These are phyloP conservation scores for Rutidosis leptorrhynchoides DNA, from an alignment of 129 eudicot genomes.

Conservation along the genomic window DNA sequence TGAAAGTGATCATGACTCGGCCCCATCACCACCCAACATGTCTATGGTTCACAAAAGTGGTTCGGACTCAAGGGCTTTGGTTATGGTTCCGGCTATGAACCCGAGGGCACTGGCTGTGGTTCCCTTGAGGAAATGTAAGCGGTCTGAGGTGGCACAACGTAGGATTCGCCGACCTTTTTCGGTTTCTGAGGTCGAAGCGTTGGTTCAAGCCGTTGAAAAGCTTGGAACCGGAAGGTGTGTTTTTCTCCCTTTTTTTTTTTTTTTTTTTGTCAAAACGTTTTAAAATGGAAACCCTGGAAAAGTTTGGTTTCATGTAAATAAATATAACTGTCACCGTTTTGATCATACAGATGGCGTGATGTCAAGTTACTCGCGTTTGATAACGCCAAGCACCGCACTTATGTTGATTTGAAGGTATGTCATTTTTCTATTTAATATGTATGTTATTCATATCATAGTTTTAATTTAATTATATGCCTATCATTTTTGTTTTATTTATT, in stretches of 20 bases:
- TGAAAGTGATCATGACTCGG: slow-evolving; percentile 88
- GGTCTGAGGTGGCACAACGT: slow-evolving; percentile 77
- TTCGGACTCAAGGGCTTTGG: slow-evolving; percentile 66
- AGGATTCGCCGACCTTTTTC: slow-evolving; percentile 95
- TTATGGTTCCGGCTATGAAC: slow-evolving; percentile 52
- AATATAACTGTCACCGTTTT: background rate
- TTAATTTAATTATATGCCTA: too few species aligned
- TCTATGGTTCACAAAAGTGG: slow-evolving; percentile 45
- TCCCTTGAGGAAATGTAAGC: slow-evolving; percentile 68
- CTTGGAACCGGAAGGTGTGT: slow-evolving; percentile 83
- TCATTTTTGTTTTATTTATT: too few species aligned
- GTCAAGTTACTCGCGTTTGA: slow-evolving; percentile 94
- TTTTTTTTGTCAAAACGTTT: background rate
- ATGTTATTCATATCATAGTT: too few species aligned
- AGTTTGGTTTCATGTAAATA: too few species aligned
- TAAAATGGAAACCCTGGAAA: background rate
- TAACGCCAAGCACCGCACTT: slow-evolving; percentile 91
- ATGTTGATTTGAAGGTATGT: slow-evolving; percentile 90
- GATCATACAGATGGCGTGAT: slow-evolving; percentile 85
- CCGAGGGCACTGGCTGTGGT: slow-evolving; percentile 56
- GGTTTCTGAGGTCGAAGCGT: slow-evolving; percentile 94
- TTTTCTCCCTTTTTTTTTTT: too few species aligned
- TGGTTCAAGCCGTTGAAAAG: slow-evolving; percentile 97
- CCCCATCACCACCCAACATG: slow-evolving; percentile 60
- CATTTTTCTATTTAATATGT: too few species aligned